Evolutionary conservation across 2,329 filamentous ascomycete species (phyloP).

Genomic region (Xylariomycetidae sp.): DNA sequence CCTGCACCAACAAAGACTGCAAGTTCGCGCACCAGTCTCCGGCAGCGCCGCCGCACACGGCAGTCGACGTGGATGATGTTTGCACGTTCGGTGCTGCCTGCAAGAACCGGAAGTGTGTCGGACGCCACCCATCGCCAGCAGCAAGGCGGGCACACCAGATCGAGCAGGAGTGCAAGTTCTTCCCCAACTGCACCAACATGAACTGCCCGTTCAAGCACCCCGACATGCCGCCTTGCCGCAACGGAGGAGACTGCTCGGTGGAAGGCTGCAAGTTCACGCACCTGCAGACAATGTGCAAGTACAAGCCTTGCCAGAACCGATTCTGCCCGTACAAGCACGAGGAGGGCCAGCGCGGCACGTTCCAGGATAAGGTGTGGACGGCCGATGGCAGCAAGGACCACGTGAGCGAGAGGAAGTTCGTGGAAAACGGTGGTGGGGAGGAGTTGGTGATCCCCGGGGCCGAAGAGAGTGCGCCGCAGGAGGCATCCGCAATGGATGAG

Average conservation of each 20-base stretch:
- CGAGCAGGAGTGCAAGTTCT: constrained; percentile 86
- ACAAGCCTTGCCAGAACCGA: constrained; percentile 86
- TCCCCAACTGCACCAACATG: constrained; percentile 83
- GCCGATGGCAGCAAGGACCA: constrained; percentile 57
- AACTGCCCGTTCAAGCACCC: constrained; percentile 87
- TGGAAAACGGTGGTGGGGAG: constrained; percentile 61
- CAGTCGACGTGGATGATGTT: constrained; percentile 71
- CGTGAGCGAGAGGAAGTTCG: constrained; percentile 84
- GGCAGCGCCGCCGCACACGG: constrained; percentile 69
- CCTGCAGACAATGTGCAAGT: constrained; percentile 77
- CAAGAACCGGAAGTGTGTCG: constrained; percentile 93
- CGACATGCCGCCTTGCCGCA: constrained; percentile 78
- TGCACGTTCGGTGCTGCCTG: constrained; percentile 87
- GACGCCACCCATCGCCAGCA: constrained; percentile 86
- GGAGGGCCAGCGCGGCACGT: constrained; percentile 80
- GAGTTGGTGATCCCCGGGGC: constrained; percentile 64
- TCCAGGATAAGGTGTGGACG: constrained; percentile 88
- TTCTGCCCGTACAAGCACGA: constrained; percentile 83
- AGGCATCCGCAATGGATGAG: constrained; percentile 11
- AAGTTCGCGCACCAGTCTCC: constrained; percentile 93
- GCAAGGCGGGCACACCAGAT: constrained; percentile 70
- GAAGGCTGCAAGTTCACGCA: constrained; percentile 88
- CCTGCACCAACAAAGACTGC: constrained; percentile 84
- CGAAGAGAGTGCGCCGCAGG: constrained; percentile 31
- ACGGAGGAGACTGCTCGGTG: constrained; percentile 80